Evolutionary conservation across 371 early-diverging fungal species (phyloP).

Genomic region (Actinomortierella ambigua): DNA sequence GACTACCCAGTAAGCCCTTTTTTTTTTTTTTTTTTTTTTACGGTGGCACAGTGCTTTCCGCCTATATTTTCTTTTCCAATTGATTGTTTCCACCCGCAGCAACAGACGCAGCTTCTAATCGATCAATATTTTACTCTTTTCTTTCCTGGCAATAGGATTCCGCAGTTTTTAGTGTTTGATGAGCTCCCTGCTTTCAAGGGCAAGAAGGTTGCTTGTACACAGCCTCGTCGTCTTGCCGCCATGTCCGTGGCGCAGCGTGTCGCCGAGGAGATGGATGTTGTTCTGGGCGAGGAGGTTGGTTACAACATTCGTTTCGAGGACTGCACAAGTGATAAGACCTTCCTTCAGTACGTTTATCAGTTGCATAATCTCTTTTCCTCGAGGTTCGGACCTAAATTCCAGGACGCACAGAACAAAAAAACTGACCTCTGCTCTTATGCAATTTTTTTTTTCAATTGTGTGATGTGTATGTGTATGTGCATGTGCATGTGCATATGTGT

Average conservation of each 20-base stretch:
- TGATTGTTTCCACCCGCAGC: background rate
- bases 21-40: background rate
- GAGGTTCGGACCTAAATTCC: background rate
- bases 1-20: constrained; percentile 85
- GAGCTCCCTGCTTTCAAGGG: constrained; percentile 89
- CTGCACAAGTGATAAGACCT: constrained; percentile 79
- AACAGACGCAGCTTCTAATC: background rate
- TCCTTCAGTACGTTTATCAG: constrained; percentile 84
- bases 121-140: background rate
- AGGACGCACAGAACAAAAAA: background rate
- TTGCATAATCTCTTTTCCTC: too few species aligned
- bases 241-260: constrained; percentile 98
- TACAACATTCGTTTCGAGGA: constrained; percentile 98
- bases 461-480: constrained; percentile 3
- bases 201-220: constrained; percentile 95
- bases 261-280: constrained; percentile 91
- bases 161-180: constrained; percentile 93
- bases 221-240: constrained; percentile 98
- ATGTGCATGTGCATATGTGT: background rate
- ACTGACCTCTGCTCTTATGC: background rate
- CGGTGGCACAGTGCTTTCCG: too few species aligned
- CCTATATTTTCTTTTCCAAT: constrained; percentile 8
- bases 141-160: constrained; percentile 64
- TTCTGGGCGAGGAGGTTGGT: constrained; percentile 91
- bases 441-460: background rate